phyloP scores from a whole-genome alignment of 371 early-diverging fungal species.

The Rhizomucor pusillus region DNA sequence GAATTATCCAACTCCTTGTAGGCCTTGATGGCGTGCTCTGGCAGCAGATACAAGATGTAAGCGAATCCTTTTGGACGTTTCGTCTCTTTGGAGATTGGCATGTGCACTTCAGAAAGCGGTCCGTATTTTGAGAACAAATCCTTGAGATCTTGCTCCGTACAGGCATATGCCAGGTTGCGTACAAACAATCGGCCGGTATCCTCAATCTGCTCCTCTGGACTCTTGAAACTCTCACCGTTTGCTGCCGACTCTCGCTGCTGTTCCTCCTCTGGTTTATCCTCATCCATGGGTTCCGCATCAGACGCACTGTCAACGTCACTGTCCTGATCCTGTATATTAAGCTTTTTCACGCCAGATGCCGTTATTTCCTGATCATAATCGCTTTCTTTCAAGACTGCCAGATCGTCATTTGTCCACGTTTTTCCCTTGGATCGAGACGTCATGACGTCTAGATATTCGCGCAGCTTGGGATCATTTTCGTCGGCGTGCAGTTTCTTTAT shows the following conservation, averaged over 20 bases:
- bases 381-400: constrained; percentile 25
- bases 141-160: constrained; percentile 85
- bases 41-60: constrained; percentile 81
- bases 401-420: constrained; percentile 95
- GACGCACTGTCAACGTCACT: constrained; percentile 56
- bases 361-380: constrained; percentile 46
- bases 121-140: constrained; percentile 81
- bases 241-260: constrained; percentile 5
- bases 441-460: constrained; percentile 92
- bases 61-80: constrained; percentile 94
- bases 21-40: constrained; percentile 93
- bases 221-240: constrained; percentile 1
- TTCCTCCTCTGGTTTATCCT: background rate
- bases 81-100: constrained; percentile 89
- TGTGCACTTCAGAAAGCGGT: constrained; percentile 88
- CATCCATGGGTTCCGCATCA: constrained; percentile 14
- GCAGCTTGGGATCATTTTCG: constrained; percentile 73
- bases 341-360: constrained; percentile 47
- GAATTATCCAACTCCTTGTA: constrained; percentile 75
- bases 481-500: constrained; percentile 59
- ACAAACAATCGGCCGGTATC: constrained; percentile 95
- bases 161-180: constrained; percentile 87
- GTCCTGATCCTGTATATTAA: constrained; percentile 57
- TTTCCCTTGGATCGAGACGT: constrained; percentile 66
- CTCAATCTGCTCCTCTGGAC: constrained; percentile 62